phyloP scores from a whole-genome alignment of 2,329 filamentous ascomycete genomes.

The Dryadomyces quercivorus region DNA sequence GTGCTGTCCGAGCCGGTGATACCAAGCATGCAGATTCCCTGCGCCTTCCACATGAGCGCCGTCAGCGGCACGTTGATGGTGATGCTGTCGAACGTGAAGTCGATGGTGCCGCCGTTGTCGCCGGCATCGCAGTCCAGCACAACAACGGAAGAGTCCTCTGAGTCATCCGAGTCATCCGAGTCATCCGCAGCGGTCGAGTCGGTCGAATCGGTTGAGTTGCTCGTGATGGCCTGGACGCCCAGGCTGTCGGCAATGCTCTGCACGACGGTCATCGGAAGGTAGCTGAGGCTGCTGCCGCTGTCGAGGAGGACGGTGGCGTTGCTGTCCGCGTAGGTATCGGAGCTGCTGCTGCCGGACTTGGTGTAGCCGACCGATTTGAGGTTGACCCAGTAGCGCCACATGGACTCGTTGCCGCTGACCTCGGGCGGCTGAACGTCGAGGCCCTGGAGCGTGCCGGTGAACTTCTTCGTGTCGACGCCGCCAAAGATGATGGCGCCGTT shows the following conservation, averaged over 20 bases:
- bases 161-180: too few relatives aligned
- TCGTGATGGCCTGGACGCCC: too few relatives aligned
- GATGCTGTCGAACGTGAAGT: conserved; percentile 25
- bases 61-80: conserved; percentile 25
- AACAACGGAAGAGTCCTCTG: too few relatives aligned
- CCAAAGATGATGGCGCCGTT: conserved; percentile 27
- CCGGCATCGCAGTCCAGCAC: conserved; percentile 17
- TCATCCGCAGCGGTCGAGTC: too few relatives aligned
- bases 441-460: conserved; percentile 21
- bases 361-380: conserved; percentile 24
- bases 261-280: conserved; percentile 47
- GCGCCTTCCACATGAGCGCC: conserved; percentile 21
- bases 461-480: conserved; percentile 34
- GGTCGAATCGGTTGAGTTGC: too few relatives aligned
- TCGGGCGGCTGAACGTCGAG: conserved; percentile 18
- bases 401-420: conserved; percentile 10
- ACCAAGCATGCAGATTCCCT: conserved; percentile 12
- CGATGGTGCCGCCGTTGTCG: conserved; percentile 20
- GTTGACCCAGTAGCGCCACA: conserved; percentile 27
- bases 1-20: conserved; percentile 8
- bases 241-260: conserved; percentile 29
- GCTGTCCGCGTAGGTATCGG: conserved; percentile 15
- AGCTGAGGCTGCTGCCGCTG: conserved; percentile 55
- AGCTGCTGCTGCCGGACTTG: conserved; percentile 16
- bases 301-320: conserved; percentile 43